Evolutionary conservation across 2,329 filamentous ascomycete genomes (phyloP), one percentile per base, ranked within the genome.

Genomic region (Trichophyton mentagrophytes): DNA sequence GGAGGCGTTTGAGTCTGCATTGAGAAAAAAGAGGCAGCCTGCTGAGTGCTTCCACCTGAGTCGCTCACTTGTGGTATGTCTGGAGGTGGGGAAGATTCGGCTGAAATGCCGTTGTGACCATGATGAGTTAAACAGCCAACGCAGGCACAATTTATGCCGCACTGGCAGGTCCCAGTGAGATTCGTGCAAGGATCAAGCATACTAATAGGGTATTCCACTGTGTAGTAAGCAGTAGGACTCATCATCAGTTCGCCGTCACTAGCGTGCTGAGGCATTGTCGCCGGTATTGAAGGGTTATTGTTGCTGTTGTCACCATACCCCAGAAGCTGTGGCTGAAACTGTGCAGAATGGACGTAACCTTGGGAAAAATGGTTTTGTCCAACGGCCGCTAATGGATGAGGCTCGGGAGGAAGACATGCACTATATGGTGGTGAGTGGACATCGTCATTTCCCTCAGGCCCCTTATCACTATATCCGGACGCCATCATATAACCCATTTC

Each of bases 91-190:
- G 63, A 63, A 9, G 68, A 58, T 9, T 72, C 69, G 15, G 78
- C 65, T 9, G 71, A 63, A 22, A 79, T 64, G 13, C 77, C 77
- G 25, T 77, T 76, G 61, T 80, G 78, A 2, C 78, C 79, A 20
- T 74, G 77, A 60, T 82, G 79, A 2, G 78, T 80, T 11, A 80
- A 69, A 64, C 79, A 82, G 13, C 78, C 79, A n/a, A 78, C 71
- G 64, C 79, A 82, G 60, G 69, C 73, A 65, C 79, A 82, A 44
- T 79, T 78, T 60, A 76, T 76, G 15, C 78, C 78, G 61, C 79
- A 82, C 63, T 77, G 77, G 61, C 79, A 82, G 27, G 74, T 79
- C 2, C 79, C 79, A 4, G 74, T 78, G 2, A 73, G 68, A 62
- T 81, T 76, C 38, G 74, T 75, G 66, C 79, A 81, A 15, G 73